phyloP scores from a whole-genome alignment of 495 filamentous ascomycete genomes.

The Penicillium ochrochloron region DNA sequence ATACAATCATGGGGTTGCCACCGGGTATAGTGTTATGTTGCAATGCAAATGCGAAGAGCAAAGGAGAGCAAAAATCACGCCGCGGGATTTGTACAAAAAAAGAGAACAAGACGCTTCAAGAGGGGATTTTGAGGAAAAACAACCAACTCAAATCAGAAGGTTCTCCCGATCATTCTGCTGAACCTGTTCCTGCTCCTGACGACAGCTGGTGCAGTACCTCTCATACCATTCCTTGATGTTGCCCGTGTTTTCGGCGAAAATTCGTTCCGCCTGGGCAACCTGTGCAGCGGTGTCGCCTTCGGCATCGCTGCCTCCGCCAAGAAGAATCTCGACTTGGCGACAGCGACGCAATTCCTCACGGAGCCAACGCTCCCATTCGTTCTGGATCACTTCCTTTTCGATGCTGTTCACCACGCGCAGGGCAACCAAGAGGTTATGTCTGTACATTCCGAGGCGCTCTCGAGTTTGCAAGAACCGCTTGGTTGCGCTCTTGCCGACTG shows the following conservation, averaged over 20 bases:
- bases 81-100: conserved; percentile 9
- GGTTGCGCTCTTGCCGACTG: conserved; percentile 61
- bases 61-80: conserved; percentile 19
- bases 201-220: conserved; percentile 77
- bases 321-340: conserved; percentile 59
- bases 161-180: conserved; percentile 24
- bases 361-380: conserved; percentile 93
- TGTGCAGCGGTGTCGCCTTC: conserved; percentile 33
- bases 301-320: conserved; percentile 40
- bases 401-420: conserved; percentile 88
- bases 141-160: conserved; percentile 24
- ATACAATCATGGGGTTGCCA: conserved; percentile 18
- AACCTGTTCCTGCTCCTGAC: conserved; percentile 55
- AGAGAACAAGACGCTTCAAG: conserved; percentile 5
- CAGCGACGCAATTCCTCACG: conserved; percentile 71
- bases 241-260: conserved; percentile 48
- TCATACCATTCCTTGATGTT: conserved; percentile 67
- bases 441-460: conserved; percentile 78
- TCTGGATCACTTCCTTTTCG: conserved; percentile 79
- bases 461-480: conserved; percentile 74
- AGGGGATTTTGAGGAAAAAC: background rate
- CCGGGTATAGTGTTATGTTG: conserved; percentile 41
- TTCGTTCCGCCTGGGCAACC: conserved; percentile 28
- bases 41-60: conserved; percentile 20
- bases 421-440: conserved; percentile 91